phyloP scores from a whole-genome alignment of 108 stramenopile genomes.

The Bacterosira constricta region DNA sequence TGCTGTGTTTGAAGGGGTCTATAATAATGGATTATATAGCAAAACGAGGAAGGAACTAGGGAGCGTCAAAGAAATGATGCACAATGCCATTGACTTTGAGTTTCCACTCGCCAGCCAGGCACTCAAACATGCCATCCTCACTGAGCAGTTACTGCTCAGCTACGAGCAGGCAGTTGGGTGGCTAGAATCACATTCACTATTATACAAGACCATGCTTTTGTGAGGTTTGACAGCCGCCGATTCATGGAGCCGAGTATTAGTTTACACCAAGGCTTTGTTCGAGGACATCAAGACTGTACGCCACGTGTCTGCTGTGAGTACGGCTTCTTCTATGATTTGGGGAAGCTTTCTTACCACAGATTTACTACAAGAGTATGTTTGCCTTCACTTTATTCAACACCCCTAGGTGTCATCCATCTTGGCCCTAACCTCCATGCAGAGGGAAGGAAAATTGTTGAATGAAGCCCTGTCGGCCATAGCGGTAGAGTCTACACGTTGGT shows the following conservation, averaged over 20 bases:
- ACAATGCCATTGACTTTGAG: background rate
- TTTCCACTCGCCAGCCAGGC: background rate
- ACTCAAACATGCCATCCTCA: background rate
- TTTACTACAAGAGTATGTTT: background rate
- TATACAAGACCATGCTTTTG: background rate
- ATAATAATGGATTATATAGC: background rate
- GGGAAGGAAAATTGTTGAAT: background rate
- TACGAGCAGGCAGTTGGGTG: background rate
- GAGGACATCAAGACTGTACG: background rate
- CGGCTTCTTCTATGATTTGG: constrained; percentile 1
- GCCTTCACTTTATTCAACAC: background rate
- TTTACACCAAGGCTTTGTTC: background rate
- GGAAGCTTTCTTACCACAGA: background rate
- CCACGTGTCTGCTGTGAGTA: background rate
- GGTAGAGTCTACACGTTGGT: no score
- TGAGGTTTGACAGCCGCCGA: background rate
- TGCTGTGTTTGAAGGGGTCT: background rate
- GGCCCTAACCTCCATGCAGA: background rate
- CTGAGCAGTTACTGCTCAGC: background rate
- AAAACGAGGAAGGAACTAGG: background rate
- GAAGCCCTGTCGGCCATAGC: background rate
- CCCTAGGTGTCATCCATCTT: background rate
- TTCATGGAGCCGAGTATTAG: background rate
- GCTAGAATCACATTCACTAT: background rate
- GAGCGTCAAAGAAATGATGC: background rate